These are phyloP conservation scores for Chionographis japonica DNA, from an alignment of 106 monocot genomes.

Conservation along the genomic window DNA sequence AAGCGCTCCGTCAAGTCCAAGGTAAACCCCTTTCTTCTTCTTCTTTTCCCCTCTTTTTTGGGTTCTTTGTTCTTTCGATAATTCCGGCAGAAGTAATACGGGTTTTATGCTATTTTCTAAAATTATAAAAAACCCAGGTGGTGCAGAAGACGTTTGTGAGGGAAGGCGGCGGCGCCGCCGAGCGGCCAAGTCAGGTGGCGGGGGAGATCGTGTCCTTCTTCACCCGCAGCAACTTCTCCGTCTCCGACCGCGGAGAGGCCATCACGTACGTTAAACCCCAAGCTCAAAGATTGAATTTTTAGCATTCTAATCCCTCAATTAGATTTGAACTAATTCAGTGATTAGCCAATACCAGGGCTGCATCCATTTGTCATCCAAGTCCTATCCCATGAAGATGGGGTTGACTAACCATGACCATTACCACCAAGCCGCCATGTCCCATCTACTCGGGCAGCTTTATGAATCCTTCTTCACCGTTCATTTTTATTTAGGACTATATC, in stretches of 20 bases:
- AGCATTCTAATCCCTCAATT: too few species aligned
- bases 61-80: slow-evolving; percentile 2
- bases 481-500: too few species aligned
- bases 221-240: slow-evolving; percentile 78
- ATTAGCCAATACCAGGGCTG: too few species aligned
- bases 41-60: not conserved
- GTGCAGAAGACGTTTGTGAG: slow-evolving; percentile 89
- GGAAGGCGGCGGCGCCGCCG: slow-evolving; percentile 19
- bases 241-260: slow-evolving; percentile 83
- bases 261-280: slow-evolving; percentile 49
- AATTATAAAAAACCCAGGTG: slow-evolving; percentile 24
- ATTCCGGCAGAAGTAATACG: not conserved
- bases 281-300: too few species aligned
- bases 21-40: slow-evolving; percentile 24
- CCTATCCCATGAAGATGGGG: too few species aligned
- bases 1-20: slow-evolving; percentile 97
- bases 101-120: too few species aligned
- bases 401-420: too few species aligned
- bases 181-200: slow-evolving; percentile 66
- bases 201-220: slow-evolving; percentile 95
- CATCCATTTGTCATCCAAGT: too few species aligned
- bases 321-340: too few species aligned
- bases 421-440: too few species aligned
- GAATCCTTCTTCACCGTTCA: too few species aligned
- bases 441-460: too few species aligned